Evolutionary conservation across 257 asterid genomes (phyloP).

Genomic region (Handroanthus guayacan): DNA sequence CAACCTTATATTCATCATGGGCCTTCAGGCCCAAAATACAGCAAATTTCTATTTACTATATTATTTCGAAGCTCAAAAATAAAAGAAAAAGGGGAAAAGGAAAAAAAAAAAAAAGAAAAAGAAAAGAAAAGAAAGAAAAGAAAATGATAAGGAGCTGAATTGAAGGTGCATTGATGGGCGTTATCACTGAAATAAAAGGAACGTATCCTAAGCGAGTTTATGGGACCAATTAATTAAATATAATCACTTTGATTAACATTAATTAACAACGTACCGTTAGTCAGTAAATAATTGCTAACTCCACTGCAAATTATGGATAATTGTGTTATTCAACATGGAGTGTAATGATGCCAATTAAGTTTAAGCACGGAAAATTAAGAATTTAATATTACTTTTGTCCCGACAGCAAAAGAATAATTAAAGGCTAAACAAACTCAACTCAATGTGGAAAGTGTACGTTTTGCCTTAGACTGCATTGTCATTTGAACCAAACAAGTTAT

Average conservation of each 20-base stretch:
- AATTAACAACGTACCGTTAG: slow-evolving; percentile 8
- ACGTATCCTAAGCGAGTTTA: not conserved
- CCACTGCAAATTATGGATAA: slow-evolving; percentile 25
- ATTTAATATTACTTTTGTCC: not conserved
- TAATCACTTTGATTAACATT: not conserved
- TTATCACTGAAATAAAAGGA: slow-evolving; percentile 24
- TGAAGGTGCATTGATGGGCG: not conserved
- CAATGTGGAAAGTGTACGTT: slow-evolving; percentile 28
- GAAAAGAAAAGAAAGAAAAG: too few species aligned
- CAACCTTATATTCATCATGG: not conserved
- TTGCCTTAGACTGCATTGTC: slow-evolving; percentile 32
- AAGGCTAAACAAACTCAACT: slow-evolving; percentile 8
- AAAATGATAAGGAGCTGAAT: not conserved
- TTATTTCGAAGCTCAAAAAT: not conserved
- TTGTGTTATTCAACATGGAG: slow-evolving; percentile 28
- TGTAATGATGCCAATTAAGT: slow-evolving; percentile 39
- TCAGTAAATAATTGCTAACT: slow-evolving; percentile 19
- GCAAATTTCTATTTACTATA: not conserved
- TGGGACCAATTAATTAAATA: not conserved
- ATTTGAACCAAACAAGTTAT: slow-evolving; percentile 8
- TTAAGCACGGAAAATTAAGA: slow-evolving; percentile 25
- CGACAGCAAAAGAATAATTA: slow-evolving; percentile 24
- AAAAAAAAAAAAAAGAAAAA: too few species aligned
- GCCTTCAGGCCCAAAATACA: not conserved
- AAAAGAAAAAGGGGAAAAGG: too few species aligned